Base-by-base conservation (phyloP, 352 stramenopile genomes). In the Globisporangium recalcitrans region DNA sequence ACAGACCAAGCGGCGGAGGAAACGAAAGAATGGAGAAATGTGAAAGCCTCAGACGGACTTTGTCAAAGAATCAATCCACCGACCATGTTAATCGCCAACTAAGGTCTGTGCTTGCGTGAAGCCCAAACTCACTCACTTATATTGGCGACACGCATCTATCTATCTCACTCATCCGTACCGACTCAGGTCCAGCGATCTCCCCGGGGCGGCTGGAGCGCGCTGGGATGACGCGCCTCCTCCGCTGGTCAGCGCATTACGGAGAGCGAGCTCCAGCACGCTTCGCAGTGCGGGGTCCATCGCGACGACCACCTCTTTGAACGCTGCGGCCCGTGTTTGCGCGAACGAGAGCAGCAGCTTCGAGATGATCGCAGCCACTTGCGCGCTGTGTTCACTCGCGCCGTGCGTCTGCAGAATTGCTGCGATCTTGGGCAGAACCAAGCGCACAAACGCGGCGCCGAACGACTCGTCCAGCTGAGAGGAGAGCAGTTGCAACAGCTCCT, bases 371-470 rank as follows among this genome's bases (percentile, higher is more conserved):
- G 47, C 19, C 34, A 72, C 32, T 8, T 36, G 19, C 1, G 55
- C 36, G n/a, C 44, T 47, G n/a, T 58, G 48, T 8, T 63, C 62
- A 46, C 48, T 44, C 4, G 67, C 52, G 16, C 70, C 62, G 62
- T 79, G 71, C 4, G 51, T 36, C 32, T 60, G 64, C 6, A 88
- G 64, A 16, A 90, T 40, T 32, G 26, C 51, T 7, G 73, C 71
- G 32, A 93, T 59, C 64, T 76, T 77, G 4, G 84, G 78, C 8
- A 91, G 70, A 56, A 91, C 60, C 47, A 91, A 65, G 19, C 70
- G 65, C 26, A 91, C 84, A 62, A 90, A 89, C 24, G 70, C 56
- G 3, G 69, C 57, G 4, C 77, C 75, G 58, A 77, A 70, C 0
- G 64, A 51, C 9, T 86, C 81, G 40, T 78, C 66, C 11, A 93